Evolutionary conservation across 768 basidiomycete species (phyloP).

Genomic region (Boletellus sp.): DNA sequence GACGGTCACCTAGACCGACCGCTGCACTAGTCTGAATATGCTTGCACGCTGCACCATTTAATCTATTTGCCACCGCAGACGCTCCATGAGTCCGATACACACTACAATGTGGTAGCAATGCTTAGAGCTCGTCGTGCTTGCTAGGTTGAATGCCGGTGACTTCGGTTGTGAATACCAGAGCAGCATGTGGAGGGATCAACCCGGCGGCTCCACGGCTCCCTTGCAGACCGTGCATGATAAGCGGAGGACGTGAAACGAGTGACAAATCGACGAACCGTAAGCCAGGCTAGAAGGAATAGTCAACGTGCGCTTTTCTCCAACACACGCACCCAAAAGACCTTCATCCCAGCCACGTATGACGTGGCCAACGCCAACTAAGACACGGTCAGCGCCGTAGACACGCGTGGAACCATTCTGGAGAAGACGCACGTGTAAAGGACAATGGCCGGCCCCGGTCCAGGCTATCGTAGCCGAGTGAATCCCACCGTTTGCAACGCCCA

Average conservation of each 20-base stretch:
- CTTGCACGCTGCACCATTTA: not conserved
- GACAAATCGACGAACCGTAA: slow-evolving; percentile 60
- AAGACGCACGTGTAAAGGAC: slow-evolving; percentile 65
- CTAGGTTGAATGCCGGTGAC: slow-evolving; percentile 57
- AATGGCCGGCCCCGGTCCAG: slow-evolving; percentile 72
- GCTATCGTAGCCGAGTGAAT: slow-evolving; percentile 34
- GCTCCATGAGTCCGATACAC: not conserved
- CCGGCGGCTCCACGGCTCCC: slow-evolving; percentile 72
- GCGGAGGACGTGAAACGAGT: not conserved
- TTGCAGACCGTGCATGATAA: slow-evolving; percentile 25
- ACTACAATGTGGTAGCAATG: not conserved
- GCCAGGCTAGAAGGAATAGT: slow-evolving; percentile 79
- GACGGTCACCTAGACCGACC: slow-evolving; percentile 6
- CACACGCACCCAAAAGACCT: slow-evolving; percentile 80
- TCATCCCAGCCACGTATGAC: slow-evolving; percentile 87
- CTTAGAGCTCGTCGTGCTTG: slow-evolving; percentile 54
- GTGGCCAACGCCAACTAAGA: slow-evolving; percentile 69
- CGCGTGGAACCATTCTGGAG: not conserved
- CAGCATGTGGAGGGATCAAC: slow-evolving; percentile 75
- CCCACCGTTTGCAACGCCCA: not conserved
- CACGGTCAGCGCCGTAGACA: not conserved
- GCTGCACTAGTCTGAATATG: not conserved
- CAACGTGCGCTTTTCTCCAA: slow-evolving; percentile 82
- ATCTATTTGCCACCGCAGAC: not conserved
- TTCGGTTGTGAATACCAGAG: slow-evolving; percentile 85